These are phyloP conservation scores for Yamadazyma epiphylla DNA, from an alignment of 1,139 yeast genomes.

Conservation along the genomic window DNA sequence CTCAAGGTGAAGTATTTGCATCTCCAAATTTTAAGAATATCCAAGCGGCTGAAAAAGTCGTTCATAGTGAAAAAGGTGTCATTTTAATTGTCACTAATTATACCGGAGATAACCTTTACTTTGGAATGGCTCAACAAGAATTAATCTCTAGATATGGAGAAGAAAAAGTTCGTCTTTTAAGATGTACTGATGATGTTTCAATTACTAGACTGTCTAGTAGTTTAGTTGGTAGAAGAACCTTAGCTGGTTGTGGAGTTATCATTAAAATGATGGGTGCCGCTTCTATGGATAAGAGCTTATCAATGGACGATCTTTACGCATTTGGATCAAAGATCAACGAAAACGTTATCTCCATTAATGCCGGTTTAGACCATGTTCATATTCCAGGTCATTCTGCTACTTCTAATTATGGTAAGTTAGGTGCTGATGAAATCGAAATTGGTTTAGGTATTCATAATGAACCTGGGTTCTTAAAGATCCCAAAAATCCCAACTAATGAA, in stretches of 20 bases:
- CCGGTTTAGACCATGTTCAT: conserved; percentile 51
- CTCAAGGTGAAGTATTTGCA: conserved; percentile 45
- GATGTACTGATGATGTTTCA: conserved; percentile 44
- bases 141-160: conserved; percentile 21
- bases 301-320: conserved; percentile 28
- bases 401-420: conserved; percentile 26
- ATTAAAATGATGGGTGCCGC: conserved; percentile 47
- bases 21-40: conserved; percentile 41
- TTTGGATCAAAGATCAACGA: conserved; percentile 34
- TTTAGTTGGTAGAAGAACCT: conserved; percentile 48
- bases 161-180: conserved; percentile 16
- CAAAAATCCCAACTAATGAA: conserved; percentile 40
- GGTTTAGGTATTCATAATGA: conserved; percentile 56
- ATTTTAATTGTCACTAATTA: conserved; percentile 24
- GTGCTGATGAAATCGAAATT: conserved; percentile 37
- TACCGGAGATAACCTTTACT: conserved; percentile 31
- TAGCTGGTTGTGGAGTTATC: conserved; percentile 44
- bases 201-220: conserved; percentile 41
- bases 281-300: conserved; percentile 27
- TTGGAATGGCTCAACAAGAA: conserved; percentile 33
- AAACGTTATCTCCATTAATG: conserved; percentile 44
- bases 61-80: conserved; percentile 20
- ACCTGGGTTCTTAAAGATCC: conserved; percentile 42
- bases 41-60: conserved; percentile 29
- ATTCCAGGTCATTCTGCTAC: conserved; percentile 43